phyloP scores from a whole-genome alignment of 1,284 basidiomycete genomes.

The Porodaedalea pini region DNA sequence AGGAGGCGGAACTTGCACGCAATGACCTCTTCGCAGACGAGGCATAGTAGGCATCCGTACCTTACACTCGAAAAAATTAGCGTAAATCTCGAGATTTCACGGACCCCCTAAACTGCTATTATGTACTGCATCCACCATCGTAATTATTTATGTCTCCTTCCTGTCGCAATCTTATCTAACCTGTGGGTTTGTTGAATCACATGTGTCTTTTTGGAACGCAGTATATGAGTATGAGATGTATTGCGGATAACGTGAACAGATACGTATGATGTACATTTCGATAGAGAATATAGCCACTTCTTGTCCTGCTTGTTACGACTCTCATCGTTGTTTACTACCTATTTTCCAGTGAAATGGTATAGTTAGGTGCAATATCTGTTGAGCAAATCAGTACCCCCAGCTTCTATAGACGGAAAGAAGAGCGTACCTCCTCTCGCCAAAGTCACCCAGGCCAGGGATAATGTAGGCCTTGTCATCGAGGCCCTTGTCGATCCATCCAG shows the following conservation, averaged over 20 bases:
- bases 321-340: too few species aligned
- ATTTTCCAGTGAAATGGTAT: too few species aligned
- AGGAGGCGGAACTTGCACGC: slow-evolving; percentile 20
- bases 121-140: slow-evolving; percentile 4
- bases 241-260: too few species aligned
- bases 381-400: not conserved
- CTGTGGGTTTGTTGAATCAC: not conserved
- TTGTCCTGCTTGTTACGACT: too few species aligned
- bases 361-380: slow-evolving; percentile 8
- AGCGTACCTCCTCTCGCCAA: slow-evolving; percentile 77
- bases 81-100: slow-evolving; percentile 3
- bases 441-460: slow-evolving; percentile 87
- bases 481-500: slow-evolving; percentile 95
- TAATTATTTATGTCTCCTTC: slow-evolving; percentile 14
- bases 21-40: slow-evolving; percentile 19
- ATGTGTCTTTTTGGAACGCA: not conserved
- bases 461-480: slow-evolving; percentile 90
- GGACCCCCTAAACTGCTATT: not conserved
- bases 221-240: too few species aligned
- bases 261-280: not conserved
- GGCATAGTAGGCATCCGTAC: not conserved
- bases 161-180: not conserved
- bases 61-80: slow-evolving; percentile 2
- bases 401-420: not conserved
- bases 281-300: too few species aligned